These are phyloP conservation scores for Solanum corneliomulleri DNA, from an alignment of 257 asterid genomes.

Conservation along the genomic window DNA sequence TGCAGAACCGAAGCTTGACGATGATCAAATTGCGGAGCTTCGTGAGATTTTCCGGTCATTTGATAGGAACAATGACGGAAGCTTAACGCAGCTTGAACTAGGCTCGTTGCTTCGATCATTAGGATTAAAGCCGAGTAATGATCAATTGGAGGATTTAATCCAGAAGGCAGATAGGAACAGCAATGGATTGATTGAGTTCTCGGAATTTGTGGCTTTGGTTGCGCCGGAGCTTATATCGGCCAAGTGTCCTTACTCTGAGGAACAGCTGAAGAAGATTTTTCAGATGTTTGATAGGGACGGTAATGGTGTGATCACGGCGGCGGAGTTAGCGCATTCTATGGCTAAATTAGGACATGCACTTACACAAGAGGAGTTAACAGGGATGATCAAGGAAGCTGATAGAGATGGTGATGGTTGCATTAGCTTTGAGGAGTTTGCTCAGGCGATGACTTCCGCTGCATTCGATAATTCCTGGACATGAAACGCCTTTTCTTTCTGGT, in stretches of 20 bases:
- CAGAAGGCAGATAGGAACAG: slow-evolving; percentile 52
- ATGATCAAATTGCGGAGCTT: slow-evolving; percentile 55
- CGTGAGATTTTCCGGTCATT: slow-evolving; percentile 70
- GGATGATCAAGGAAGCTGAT: slow-evolving; percentile 62
- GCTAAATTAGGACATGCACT: slow-evolving; percentile 63
- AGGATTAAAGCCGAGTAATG: slow-evolving; percentile 56
- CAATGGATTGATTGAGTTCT: slow-evolving; percentile 68
- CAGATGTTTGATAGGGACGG: slow-evolving; percentile 61
- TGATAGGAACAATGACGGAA: slow-evolving; percentile 63
- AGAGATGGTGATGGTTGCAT: slow-evolving; percentile 71
- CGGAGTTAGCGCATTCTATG: slow-evolving; percentile 73
- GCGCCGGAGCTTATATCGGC: slow-evolving; percentile 64
- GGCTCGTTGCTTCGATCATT: slow-evolving; percentile 60
- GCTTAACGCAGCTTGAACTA: slow-evolving; percentile 62
- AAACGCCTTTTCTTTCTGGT: not conserved
- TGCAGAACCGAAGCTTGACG: slow-evolving; percentile 35
- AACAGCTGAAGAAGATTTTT: slow-evolving; percentile 52
- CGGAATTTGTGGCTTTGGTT: slow-evolving; percentile 65
- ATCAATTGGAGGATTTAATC: slow-evolving; percentile 57
- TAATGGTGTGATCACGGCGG: slow-evolving; percentile 58
- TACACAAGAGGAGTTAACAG: slow-evolving; percentile 65
- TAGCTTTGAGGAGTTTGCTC: slow-evolving; percentile 54
- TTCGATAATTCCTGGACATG: slow-evolving; percentile 65
- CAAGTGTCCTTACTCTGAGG: slow-evolving; percentile 63
- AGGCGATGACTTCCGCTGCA: slow-evolving; percentile 66